Evolutionary conservation across 2,329 filamentous ascomycete genomes (phyloP).

Genomic region (Talaromyces marneffei): DNA sequence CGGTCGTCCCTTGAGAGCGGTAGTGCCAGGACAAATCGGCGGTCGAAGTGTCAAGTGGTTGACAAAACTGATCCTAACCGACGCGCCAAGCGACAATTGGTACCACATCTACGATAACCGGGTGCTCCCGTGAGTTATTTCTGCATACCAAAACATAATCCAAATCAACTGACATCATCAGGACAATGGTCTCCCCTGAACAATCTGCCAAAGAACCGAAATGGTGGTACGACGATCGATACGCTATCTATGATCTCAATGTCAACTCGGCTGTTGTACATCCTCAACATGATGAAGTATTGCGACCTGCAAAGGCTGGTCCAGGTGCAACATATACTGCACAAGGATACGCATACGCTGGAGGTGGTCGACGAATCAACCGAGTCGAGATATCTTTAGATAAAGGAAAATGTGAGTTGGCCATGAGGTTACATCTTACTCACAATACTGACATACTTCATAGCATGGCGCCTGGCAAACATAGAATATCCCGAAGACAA

Average conservation of each 20-base stretch:
- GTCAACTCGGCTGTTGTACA: constrained; percentile 77
- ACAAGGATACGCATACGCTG: constrained; percentile 80
- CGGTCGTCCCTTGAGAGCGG: constrained; percentile 72
- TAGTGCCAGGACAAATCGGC: constrained; percentile 87
- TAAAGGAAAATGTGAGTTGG: constrained; percentile 57
- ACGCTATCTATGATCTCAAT: constrained; percentile 88
- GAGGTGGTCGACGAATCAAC: constrained; percentile 77
- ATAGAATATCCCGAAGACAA: constrained; percentile 80
- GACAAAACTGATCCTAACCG: constrained; percentile 71
- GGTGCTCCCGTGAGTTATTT: constrained; percentile 60
- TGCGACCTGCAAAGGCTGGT: constrained; percentile 47
- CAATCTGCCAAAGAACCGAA: constrained; percentile 62
- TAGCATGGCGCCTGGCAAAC: constrained; percentile 66
- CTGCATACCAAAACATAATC: not conserved
- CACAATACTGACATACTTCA: constrained; percentile 13
- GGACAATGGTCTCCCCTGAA: constrained; percentile 75
- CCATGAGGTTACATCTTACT: not conserved
- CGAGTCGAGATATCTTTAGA: constrained; percentile 79
- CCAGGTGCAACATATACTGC: constrained; percentile 53
- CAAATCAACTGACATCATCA: constrained; percentile 18
- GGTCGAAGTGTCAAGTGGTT: constrained; percentile 92
- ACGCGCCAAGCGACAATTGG: constrained; percentile 80
- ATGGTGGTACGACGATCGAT: constrained; percentile 83
- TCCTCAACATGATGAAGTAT: constrained; percentile 68
- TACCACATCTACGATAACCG: constrained; percentile 94